Conservation (phyloP, 2,329 filamentous ascomycete species). For the Botrytis elliptica region DNA sequence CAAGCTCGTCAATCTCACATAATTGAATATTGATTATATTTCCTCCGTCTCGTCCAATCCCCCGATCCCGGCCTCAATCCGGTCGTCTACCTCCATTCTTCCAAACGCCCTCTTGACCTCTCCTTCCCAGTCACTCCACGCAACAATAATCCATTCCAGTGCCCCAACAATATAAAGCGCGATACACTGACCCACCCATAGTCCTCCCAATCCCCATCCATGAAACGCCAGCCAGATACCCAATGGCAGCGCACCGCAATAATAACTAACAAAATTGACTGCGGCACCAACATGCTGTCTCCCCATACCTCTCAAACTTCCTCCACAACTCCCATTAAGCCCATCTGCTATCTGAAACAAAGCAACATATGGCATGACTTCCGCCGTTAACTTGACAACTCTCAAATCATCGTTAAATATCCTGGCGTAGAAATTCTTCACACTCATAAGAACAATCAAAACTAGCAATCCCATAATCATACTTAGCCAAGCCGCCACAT, state of each 20-base stretch:
- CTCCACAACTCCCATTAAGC: slow-evolving; percentile 80
- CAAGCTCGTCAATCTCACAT: slow-evolving; percentile 19
- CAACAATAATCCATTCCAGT: slow-evolving; percentile 77
- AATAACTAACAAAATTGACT: slow-evolving; percentile 82
- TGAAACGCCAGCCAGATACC: slow-evolving; percentile 84
- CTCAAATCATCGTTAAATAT: slow-evolving; percentile 77
- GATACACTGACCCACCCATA: slow-evolving; percentile 83
- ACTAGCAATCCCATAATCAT: slow-evolving; percentile 67
- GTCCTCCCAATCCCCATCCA: slow-evolving; percentile 75
- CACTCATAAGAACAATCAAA: slow-evolving; percentile 65
- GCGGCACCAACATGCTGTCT: slow-evolving; percentile 79
- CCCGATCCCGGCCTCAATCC: slow-evolving; percentile 26
- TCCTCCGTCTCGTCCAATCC: not conserved
- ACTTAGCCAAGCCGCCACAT: slow-evolving; percentile 71
- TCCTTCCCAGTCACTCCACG: slow-evolving; percentile 71
- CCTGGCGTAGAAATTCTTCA: slow-evolving; percentile 69
- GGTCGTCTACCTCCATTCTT: slow-evolving; percentile 58
- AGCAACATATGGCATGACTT: slow-evolving; percentile 82
- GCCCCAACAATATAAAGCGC: slow-evolving; percentile 77
- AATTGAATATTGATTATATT: slow-evolving; percentile 5
- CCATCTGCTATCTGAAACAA: slow-evolving; percentile 90
- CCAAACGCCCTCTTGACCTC: slow-evolving; percentile 71
- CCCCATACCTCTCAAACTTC: slow-evolving; percentile 78
- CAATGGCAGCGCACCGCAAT: slow-evolving; percentile 75
- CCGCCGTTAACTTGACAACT: slow-evolving; percentile 70